A percentile compares a stretch with the other conserved stretches of the same genome.
These are phyloP conservation scores for Penicillium flavigenum DNA, from an alignment of 495 filamentous ascomycete genomes.

Conservation along the genomic window DNA sequence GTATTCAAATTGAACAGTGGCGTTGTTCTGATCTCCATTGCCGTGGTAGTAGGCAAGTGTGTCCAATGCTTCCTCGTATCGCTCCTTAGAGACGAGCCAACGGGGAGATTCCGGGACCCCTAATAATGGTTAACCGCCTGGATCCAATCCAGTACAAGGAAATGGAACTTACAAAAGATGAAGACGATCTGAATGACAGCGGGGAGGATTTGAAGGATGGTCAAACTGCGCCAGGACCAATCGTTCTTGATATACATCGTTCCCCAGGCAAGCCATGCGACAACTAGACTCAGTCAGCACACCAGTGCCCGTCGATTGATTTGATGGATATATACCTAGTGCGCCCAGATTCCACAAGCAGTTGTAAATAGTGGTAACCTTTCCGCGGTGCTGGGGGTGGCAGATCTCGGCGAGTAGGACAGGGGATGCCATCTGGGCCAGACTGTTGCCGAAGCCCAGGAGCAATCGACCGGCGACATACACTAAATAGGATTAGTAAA, in stretches of 20 bases:
- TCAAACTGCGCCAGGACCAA: slow-evolving; percentile 47
- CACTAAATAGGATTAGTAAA: slow-evolving; percentile 12
- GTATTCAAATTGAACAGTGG: slow-evolving; percentile 29
- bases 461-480: slow-evolving; percentile 36
- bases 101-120: slow-evolving; percentile 45
- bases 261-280: slow-evolving; percentile 21
- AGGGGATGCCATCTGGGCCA: slow-evolving; percentile 60
- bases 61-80: slow-evolving; percentile 36
- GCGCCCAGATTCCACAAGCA: slow-evolving; percentile 63
- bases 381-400: slow-evolving; percentile 63
- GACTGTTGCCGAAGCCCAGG: slow-evolving; percentile 60
- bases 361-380: slow-evolving; percentile 63
- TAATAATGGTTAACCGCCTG: slow-evolving; percentile 8
- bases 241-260: slow-evolving; percentile 34
- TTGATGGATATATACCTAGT: slow-evolving; percentile 18
- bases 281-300: slow-evolving; percentile 14
- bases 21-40: slow-evolving; percentile 22
- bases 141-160: background rate
- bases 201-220: slow-evolving; percentile 37
- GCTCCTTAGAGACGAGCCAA: slow-evolving; percentile 40
- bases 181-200: slow-evolving; percentile 38
- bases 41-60: slow-evolving; percentile 36
- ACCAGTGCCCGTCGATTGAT: background rate
- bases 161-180: slow-evolving; percentile 33
- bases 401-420: slow-evolving; percentile 62